Evolutionary conservation across 495 filamentous ascomycete genomes (phyloP), one percentile per base, ranked within the genome.

Genomic region (Aspergillus avenaceus): DNA sequence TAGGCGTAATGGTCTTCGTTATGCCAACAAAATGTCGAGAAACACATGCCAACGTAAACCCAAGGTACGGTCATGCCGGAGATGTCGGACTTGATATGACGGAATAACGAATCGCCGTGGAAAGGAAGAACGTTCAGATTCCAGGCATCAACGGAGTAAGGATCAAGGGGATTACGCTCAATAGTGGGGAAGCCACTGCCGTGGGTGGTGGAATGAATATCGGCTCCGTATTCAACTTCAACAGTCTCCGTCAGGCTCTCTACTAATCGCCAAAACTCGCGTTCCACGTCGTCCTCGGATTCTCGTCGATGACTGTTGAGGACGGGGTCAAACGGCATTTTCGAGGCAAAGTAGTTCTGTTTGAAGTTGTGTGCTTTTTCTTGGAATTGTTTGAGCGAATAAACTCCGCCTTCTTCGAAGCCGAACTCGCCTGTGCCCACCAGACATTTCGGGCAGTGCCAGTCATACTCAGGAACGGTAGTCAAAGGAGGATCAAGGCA

Each of bases 1-100:
- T 99, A 99, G 0, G 93, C 84, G 59, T 95, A 96, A 59, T 99
- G 93, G 64, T 99, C 93, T 63, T 99, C 93, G 53, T 95, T 95
- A 62, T 99, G 93, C 93, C 93, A 99, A 67, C 93, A 99, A 63
- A 99, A 99, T 3, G 92, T 97, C 3, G 93, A 97, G 67, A 99
- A 99, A 59, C 91, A 95, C 93, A 99, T 99, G 51, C 93, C 93
- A n/a, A 99, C 95, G 63, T 99, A 99, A 5, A 97, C 83, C 93
- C 93, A 99, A 13, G 93, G 93, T 5, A 99, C 92, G 1, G 93
- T 99, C 93, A 99, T 99, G 27, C 93, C 93, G n/a, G 93, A 97
- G 49, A 99, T 91, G 66, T 99, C 93, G 0, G 91, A 87, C 63
- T 97, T 97, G 75, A 97, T 97, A 63, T 99, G 88, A 44, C 91